Evolutionary conservation across 192 early-diverging fungal genomes (phyloP), one percentile per base, ranked within the genome.

Genomic region (Neocallimastix lanati): DNA sequence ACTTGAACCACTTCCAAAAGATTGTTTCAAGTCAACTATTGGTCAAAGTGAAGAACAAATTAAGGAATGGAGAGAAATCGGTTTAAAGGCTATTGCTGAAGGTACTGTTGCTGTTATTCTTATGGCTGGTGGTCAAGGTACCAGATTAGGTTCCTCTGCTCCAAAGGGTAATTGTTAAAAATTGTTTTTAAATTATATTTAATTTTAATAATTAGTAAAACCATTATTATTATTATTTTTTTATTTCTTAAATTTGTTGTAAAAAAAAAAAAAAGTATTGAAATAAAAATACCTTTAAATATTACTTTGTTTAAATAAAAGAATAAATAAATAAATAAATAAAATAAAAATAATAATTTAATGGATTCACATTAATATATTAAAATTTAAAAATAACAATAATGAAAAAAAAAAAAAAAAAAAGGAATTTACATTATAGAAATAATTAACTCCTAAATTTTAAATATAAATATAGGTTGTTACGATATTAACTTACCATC

Each of bases 51-150:
- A 89, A 29, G 86, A 82, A 7, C 90, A 92, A 78, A 81, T 89
- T 1, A 84, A 84, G 27, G 84, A 84, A 38, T 97, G 96, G 95
- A 84, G 90, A 76, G 86, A 85, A 12, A 83, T 89, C 36, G 97
- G 97, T 28, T 83, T 98, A 83, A 81, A 85, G 38, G 83, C 91
- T 80, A 98, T 99, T 84, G 88, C 91, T 76, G 85, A 92, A 80
- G 92, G 92, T 85, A 95, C 96, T 86, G 95, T 97, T 30, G 96
- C 89, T 13, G 97, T 98, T 30, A 95, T 99, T 82, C 88, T 99
- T 78, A 90, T 99, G 83, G 94, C 95, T 40, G 94, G 94, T 83
- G 94, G 94, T 28, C 94, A 95, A 86, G 94, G 94, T 79, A 92
- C 94, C 58, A 88, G 93, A 79, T 88, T 92, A 81, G 95, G 92